These are phyloP conservation scores for Verticillium isaacii DNA, from an alignment of 2,329 filamentous ascomycete species.

Conservation along the genomic window DNA sequence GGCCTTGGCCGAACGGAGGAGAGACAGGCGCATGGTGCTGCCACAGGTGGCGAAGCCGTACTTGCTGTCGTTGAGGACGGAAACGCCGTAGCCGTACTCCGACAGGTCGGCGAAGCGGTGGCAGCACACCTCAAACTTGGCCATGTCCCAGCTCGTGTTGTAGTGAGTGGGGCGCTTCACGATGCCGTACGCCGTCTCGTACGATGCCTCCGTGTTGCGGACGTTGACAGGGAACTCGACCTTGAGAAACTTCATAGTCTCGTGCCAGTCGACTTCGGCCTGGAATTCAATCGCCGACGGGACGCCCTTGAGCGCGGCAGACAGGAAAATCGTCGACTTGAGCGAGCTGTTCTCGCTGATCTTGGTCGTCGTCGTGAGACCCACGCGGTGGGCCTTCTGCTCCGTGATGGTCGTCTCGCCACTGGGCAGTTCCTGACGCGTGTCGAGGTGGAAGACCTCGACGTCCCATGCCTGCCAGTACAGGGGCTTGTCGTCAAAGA, in stretches of 20 bases:
- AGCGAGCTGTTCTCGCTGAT: conserved; percentile 86
- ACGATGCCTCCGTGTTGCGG: conserved; percentile 85
- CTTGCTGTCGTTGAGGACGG: conserved; percentile 90
- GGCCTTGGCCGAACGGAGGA: conserved; percentile 84
- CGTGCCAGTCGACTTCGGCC: conserved; percentile 92
- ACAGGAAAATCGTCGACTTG: conserved; percentile 78
- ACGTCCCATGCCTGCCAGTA: conserved; percentile 99
- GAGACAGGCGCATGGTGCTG: conserved; percentile 81
- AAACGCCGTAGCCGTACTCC: conserved; percentile 84
- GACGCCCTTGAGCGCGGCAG: conserved; percentile 60
- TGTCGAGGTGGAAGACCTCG: conserved; percentile 91
- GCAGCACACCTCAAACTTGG: conserved; percentile 94
- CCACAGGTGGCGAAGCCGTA: conserved; percentile 92
- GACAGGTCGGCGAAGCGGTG: conserved; percentile 92
- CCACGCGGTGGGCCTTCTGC: conserved; percentile 68
- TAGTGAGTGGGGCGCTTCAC: conserved; percentile 90
- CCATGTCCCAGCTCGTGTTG: conserved; percentile 97
- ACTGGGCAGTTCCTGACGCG: conserved; percentile 69
- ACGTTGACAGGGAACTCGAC: conserved; percentile 96
- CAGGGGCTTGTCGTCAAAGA: conserved; percentile 95
- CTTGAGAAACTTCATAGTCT: conserved; percentile 97
- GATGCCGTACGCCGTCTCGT: conserved; percentile 92
- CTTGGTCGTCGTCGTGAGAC: conserved; percentile 76
- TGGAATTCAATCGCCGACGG: conserved; percentile 71
- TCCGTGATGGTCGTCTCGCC: conserved; percentile 68